Evolutionary conservation across 2,329 filamentous ascomycete species (phyloP).

Genomic region (Celoporthe dispersa): DNA sequence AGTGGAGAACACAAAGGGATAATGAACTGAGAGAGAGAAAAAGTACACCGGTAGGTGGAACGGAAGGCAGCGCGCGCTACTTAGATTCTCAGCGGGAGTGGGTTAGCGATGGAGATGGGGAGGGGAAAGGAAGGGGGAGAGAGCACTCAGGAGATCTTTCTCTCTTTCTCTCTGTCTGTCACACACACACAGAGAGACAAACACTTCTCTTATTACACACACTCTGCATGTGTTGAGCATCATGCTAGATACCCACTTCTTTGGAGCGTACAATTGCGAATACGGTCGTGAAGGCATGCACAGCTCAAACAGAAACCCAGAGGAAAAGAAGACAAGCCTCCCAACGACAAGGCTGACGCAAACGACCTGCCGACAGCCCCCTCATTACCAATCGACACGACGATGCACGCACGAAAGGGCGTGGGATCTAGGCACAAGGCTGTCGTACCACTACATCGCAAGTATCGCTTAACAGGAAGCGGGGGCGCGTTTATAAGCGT

Average conservation of each 20-base stretch:
- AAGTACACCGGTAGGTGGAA: background rate
- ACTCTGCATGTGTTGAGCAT: conserved; percentile 28
- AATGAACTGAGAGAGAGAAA: background rate
- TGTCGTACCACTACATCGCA: background rate
- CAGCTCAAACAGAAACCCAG: no score
- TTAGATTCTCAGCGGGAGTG: background rate
- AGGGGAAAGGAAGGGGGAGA: background rate
- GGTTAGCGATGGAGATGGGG: background rate
- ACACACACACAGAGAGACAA: background rate
- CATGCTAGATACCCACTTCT: conserved; percentile 27
- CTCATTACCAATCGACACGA: background rate
- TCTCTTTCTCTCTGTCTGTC: background rate
- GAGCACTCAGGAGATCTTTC: background rate
- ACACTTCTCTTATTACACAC: background rate
- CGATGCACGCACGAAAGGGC: background rate
- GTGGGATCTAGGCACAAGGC: background rate
- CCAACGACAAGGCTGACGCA: background rate
- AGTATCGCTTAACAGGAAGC: background rate
- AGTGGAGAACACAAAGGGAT: background rate
- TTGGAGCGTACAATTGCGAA: conserved; percentile 13
- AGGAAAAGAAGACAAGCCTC: background rate
- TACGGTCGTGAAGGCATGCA: no score
- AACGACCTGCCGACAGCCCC: background rate
- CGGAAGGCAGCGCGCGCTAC: background rate
- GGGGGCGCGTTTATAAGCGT: background rate